Base-by-base conservation (phyloP, 306 rosid genomes). In the Senna siamea region DNA sequence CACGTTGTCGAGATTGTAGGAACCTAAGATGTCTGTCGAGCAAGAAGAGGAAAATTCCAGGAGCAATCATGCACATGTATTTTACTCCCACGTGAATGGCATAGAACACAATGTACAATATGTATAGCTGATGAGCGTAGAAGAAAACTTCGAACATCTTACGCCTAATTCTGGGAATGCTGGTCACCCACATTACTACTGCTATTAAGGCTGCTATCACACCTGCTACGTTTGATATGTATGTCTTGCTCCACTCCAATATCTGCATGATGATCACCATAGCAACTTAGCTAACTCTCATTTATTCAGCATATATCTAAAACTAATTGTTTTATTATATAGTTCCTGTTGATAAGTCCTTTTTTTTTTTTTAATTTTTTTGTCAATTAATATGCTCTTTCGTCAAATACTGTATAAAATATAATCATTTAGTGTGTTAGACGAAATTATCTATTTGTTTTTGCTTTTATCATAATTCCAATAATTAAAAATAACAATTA, bases 101-200 rank as follows among this genome's bases (percentile, higher is more conserved):
- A 72, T 84, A 92, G 67, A 92, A 87, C 70, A 92, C 18, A 54
- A 87, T 81, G 66, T 76, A 89, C 75, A 92, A 72, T 0, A 55
- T 15, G 73, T 91, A 91, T 54, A 89, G 87, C 35, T 87, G 85
- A 71, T 92, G 97, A 5, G 86, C 84, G 84, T 92, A 92, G 74
- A 72, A 92, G 83, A 92, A 92, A 7, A 92, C 76, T 69, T 92
- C 93, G 57, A 81, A 92, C 88, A 81, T 86, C 73, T 85, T 87
- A 13, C 86, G 83, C 68, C 97, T 75, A 0, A 87, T 66, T 0
- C 84, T 40, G 0, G 76, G 40, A 47, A 87, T 8, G 76, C 92
- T 87, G 0, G 97, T 83, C 7, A 81, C 76, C 96, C 93, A 86
- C 72, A 89, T 87, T 0, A 44, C 80, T 17, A 85, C 32, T 6